A percentile compares a stretch with the other conserved stretches of the same genome.
Evolutionary conservation across 805 yeast genomes (phyloP).

Genomic region (Wickerhamiella kurtzmanii): DNA sequence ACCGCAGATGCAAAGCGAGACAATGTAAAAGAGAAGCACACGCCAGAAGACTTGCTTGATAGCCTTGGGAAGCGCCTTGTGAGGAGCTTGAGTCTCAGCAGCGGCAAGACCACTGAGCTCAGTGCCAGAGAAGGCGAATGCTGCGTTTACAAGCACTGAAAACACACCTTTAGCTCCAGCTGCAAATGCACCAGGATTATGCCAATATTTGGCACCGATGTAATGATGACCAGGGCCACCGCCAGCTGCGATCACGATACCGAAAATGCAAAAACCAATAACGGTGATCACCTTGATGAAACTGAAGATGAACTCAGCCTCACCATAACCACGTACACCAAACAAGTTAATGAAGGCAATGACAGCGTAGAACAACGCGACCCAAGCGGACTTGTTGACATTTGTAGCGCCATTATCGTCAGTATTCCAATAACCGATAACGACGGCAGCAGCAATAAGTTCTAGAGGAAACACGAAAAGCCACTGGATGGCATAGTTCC

Average conservation of each 20-base stretch:
- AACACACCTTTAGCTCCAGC: constrained; percentile 36
- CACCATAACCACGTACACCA: constrained; percentile 53
- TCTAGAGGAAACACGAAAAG: constrained; percentile 50
- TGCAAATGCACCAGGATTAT: constrained; percentile 45
- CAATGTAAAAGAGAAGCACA: constrained; percentile 55
- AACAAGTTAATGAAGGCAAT: constrained; percentile 39
- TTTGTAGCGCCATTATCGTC: constrained; percentile 21
- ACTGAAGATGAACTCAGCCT: constrained; percentile 54
- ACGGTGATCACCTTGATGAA: constrained; percentile 47
- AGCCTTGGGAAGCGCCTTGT: constrained; percentile 54
- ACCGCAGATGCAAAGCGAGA: constrained; percentile 43
- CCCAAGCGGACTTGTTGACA: constrained; percentile 44
- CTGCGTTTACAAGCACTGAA: constrained; percentile 63
- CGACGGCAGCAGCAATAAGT: constrained; percentile 43
- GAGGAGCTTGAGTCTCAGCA: constrained; percentile 61
- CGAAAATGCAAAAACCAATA: constrained; percentile 48
- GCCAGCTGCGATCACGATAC: constrained; percentile 37
- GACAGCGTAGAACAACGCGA: constrained; percentile 39
- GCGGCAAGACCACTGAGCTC: constrained; percentile 66
- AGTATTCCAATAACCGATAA: constrained; percentile 40
- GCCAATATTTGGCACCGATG: constrained; percentile 43
- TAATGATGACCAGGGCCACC: constrained; percentile 47
- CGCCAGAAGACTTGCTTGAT: constrained; percentile 78
- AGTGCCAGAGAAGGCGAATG: constrained; percentile 64
- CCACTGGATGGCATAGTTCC: constrained; percentile 54